Evolutionary conservation across 495 filamentous ascomycete genomes (phyloP), one percentile per base, ranked within the genome.

Genomic region (Hypoxylon lienhwacheense): DNA sequence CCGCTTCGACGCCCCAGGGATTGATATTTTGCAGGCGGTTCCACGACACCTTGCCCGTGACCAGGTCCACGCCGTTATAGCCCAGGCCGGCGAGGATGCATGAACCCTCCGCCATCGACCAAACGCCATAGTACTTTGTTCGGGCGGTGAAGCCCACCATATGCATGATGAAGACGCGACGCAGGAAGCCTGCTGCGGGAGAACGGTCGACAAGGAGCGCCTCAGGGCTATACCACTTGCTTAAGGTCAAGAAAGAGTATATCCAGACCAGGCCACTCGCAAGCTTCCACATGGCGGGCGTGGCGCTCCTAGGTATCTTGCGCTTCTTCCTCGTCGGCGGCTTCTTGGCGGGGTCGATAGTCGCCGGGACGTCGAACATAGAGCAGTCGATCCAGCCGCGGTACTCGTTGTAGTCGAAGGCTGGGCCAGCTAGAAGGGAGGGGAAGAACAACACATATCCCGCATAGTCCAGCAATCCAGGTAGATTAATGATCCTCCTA

Each of bases 381-480:
- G 84, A 87, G 25, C 89, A 92, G 57, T 93, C 90, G 52, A 98
- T 85, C 89, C 91, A 98, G 32, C 85, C 82, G 29, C 81, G 82
- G 71, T 96, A 98, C 61, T 97, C 91, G 28, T 87, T 84, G 67
- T 87, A 97, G 66, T 98, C 95, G 56, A 97, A 97, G 2, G 93
- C 83, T 2, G 93, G 93, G 0, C 93, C 93, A 1, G 77, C 85
- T 53, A 97, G 84, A 8, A 98, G 75, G 5, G 87, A 83, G 7
- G 93, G 93, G 70, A 98, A 98, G 77, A 97, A 98, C 26, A 96
- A 73, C 34, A 97, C 88, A 59, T 95, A 98, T 50, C 88, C 91
- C 19, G 83, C 72, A 66, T 86, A 98, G 71, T 98, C 86, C 35
- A 96, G 70, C 3, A 91, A 58, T 20, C 70, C 66, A 0, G 93